A percentile compares a stretch with the other conserved stretches of the same genome.
These are phyloP conservation scores for Naganishia albida DNA, from an alignment of 1,284 basidiomycete species.

Conservation along the genomic window DNA sequence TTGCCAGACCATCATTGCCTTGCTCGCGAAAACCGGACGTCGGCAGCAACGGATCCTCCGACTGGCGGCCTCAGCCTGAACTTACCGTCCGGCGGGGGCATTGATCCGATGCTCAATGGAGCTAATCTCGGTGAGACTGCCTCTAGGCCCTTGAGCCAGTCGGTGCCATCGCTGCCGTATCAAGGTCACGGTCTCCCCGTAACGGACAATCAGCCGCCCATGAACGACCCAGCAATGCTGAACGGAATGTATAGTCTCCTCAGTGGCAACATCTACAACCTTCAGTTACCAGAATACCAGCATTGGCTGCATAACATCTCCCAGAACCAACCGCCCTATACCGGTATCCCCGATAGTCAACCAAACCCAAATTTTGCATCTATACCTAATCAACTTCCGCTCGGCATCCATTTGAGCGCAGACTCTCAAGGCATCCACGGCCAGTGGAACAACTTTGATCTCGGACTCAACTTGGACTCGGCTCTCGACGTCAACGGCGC, in stretches of 20 bases:
- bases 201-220: not conserved
- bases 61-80: not conserved
- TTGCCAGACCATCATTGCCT: not conserved
- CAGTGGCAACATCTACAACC: conserved; percentile 25
- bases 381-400: not conserved
- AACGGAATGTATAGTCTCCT: conserved; percentile 25
- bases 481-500: conserved; percentile 31
- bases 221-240: conserved; percentile 11
- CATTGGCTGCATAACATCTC: conserved; percentile 19
- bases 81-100: not conserved
- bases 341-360: not conserved
- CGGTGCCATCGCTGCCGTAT: no score
- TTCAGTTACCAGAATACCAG: conserved; percentile 25
- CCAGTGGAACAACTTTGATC: conserved; percentile 11
- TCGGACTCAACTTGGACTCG: conserved; percentile 25
- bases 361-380: not conserved
- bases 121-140: not conserved
- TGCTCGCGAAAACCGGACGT: not conserved
- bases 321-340: conserved; percentile 4
- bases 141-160: not conserved
- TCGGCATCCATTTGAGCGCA: not conserved
- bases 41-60: not conserved
- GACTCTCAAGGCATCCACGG: not conserved
- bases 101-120: not conserved
- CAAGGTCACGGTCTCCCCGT: not conserved